Evolutionary conservation across 2,329 filamentous ascomycete genomes (phyloP).

Genomic region (Talaromyces sp.): DNA sequence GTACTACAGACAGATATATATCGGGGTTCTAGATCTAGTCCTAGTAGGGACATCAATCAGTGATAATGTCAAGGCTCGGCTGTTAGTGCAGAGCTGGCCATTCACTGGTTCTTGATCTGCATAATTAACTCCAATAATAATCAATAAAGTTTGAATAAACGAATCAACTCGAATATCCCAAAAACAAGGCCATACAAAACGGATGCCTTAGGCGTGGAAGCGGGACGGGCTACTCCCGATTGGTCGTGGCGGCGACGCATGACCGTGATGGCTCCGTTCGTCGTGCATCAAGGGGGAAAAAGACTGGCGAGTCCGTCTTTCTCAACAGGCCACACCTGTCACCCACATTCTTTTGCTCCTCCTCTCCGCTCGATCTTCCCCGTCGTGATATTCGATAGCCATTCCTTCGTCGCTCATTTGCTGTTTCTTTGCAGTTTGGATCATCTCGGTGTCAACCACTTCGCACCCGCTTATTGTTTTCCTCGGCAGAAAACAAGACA

Average conservation of each 20-base stretch:
- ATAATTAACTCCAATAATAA: not conserved
- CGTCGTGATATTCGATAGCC: not conserved
- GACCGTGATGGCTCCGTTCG: not conserved
- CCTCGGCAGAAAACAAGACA: not conserved
- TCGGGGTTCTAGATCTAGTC: not conserved
- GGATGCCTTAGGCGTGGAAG: not conserved
- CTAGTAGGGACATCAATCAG: not conserved
- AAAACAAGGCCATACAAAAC: not conserved
- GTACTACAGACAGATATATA: not conserved
- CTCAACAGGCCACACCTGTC: not conserved
- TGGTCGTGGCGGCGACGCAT: not conserved
- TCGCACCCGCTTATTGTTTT: not conserved
- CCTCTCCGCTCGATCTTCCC: not conserved
- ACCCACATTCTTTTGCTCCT: not conserved
- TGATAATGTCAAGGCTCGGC: not conserved
- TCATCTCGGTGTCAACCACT: not conserved
- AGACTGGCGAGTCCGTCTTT: not conserved
- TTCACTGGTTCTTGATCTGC: conserved; percentile 4
- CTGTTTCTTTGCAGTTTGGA: not conserved
- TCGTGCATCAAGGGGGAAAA: not conserved
- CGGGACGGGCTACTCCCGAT: not conserved
- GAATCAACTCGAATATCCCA: not conserved
- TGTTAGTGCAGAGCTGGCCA: conserved; percentile 18
- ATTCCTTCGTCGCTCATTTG: not conserved
- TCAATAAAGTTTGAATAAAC: not conserved